Base-by-base conservation (phyloP, 306 rosid species). In the Lotus japonicus region DNA sequence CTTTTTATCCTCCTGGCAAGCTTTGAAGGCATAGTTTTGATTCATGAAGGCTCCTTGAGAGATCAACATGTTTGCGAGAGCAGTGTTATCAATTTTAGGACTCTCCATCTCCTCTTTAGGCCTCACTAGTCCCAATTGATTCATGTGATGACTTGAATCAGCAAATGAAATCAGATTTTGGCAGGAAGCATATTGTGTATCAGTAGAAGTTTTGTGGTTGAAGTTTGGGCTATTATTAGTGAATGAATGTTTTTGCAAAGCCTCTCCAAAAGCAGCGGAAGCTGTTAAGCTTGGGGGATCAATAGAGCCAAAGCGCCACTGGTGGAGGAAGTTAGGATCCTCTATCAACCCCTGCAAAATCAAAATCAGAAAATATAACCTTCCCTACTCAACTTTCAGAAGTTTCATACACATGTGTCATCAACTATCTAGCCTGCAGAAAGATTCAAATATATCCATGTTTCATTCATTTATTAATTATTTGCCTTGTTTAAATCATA, bases 181-280 rank as follows among this genome's bases (percentile, higher is more conserved):
- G 48, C 81, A 79, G 15, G 84, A 77, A 71, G 63, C 65, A 38
- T 58, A 73, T 26, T 80, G 92, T 31, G 72, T 67, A 16, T 84
- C 83, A 17, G 80, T 45, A 4, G 5, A 26, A 31, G 77, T 60
- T 79, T 78, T 88, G 41, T 46, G 60, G 79, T 68, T 84, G 64
- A 88, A 75, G 61, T 61, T 74, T 67, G 81, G 36, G 23, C 71
- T 80, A 51, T 70, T 83, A 44, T 70, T 82, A 39, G 76, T 68
- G 65, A 83, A 76, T 46, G 80, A 64, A 21, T 64, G 52, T 19
- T 80, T 84, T 13, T 84, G 96, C 38, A 87, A 77, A 77, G 65
- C 85, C 65, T 87, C 88, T 55, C 82, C 96, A 71, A 84, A 87
- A 58, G 83, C 62, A 61, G 91, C 68, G n/a, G n/a, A n/a, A n/a